phyloP scores from a whole-genome alignment of 2,329 filamentous ascomycete species.

The Akanthomyces dipterigenus region DNA sequence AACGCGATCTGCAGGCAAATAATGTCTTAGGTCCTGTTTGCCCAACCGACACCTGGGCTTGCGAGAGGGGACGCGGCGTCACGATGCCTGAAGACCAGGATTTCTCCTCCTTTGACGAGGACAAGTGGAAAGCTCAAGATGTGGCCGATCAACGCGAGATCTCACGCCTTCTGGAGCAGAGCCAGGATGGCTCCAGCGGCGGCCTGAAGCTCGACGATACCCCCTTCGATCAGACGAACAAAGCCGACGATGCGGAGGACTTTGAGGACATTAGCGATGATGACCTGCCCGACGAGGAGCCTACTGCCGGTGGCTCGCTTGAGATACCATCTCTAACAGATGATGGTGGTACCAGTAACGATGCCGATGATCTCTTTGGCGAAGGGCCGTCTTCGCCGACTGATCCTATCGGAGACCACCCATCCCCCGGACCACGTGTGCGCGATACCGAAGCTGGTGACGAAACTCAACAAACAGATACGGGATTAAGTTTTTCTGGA shows the following conservation, averaged over 20 bases:
- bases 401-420: slow-evolving; percentile 33
- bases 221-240: slow-evolving; percentile 60
- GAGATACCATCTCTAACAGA: slow-evolving; percentile 51
- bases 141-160: slow-evolving; percentile 44
- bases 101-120: slow-evolving; percentile 29
- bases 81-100: slow-evolving; percentile 29
- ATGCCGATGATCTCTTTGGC: slow-evolving; percentile 63
- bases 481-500: slow-evolving; percentile 29
- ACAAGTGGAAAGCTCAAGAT: slow-evolving; percentile 36
- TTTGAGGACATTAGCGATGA: slow-evolving; percentile 89
- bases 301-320: slow-evolving; percentile 32
- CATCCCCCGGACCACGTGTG: slow-evolving; percentile 39
- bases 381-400: slow-evolving; percentile 48
- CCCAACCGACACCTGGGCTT: neutral
- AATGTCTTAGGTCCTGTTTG: slow-evolving; percentile 4
- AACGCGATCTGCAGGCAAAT: neutral
- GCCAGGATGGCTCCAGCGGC: slow-evolving; percentile 31
- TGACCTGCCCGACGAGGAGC: slow-evolving; percentile 74
- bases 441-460: slow-evolving; percentile 32
- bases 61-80: neutral
- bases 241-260: slow-evolving; percentile 88
- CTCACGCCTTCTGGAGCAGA: slow-evolving; percentile 36
- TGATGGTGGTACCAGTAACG: slow-evolving; percentile 53
- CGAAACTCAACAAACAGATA: slow-evolving; percentile 26
- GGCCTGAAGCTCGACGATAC: slow-evolving; percentile 37